Evolutionary conservation across 805 yeast species (phyloP).

Genomic region (Starmerella khaoyaiensis): DNA sequence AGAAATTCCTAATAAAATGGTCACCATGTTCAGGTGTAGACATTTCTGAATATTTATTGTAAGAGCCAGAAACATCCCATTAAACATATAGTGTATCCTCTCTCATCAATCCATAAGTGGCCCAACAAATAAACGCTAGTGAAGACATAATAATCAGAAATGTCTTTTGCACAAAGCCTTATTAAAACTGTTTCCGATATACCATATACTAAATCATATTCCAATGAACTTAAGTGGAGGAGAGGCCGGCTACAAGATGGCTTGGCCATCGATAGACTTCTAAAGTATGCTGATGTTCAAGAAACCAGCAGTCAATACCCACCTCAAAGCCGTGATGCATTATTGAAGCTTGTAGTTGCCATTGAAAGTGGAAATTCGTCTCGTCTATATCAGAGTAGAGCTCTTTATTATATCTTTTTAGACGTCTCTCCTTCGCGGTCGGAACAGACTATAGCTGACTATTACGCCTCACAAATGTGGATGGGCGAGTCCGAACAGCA

Average conservation of each 20-base stretch:
- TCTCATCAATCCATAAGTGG: too few relatives aligned
- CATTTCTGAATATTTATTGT: too few relatives aligned
- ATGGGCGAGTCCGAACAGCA: constrained; percentile 11
- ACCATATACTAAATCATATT: constrained; percentile 5
- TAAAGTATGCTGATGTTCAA: constrained; percentile 5
- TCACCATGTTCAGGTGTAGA: too few relatives aligned
- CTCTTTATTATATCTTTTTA: constrained; percentile 11
- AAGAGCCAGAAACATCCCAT: too few relatives aligned
- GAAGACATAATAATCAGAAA: too few relatives aligned
- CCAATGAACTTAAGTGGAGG: constrained; percentile 3
- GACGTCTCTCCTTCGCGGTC: constrained; percentile 8
- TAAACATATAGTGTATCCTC: too few relatives aligned
- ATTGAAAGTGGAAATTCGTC: constrained; percentile 3
- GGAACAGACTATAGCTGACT: constrained; percentile 9
- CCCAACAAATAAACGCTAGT: too few relatives aligned
- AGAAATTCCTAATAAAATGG: too few relatives aligned
- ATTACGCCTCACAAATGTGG: constrained; percentile 17
- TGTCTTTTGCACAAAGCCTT: constrained; percentile 18
- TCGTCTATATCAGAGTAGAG: constrained; percentile 6
- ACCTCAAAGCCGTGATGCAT: constrained; percentile 7
- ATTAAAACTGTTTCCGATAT: constrained; percentile 8
- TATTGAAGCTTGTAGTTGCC: constrained; percentile 4
- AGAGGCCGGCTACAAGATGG: constrained; percentile 3
- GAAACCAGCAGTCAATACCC: constrained; percentile 10
- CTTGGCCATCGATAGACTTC: constrained; percentile 15